Conservation (phyloP, 345 rosid genomes). For the Populus euphratica region DNA sequence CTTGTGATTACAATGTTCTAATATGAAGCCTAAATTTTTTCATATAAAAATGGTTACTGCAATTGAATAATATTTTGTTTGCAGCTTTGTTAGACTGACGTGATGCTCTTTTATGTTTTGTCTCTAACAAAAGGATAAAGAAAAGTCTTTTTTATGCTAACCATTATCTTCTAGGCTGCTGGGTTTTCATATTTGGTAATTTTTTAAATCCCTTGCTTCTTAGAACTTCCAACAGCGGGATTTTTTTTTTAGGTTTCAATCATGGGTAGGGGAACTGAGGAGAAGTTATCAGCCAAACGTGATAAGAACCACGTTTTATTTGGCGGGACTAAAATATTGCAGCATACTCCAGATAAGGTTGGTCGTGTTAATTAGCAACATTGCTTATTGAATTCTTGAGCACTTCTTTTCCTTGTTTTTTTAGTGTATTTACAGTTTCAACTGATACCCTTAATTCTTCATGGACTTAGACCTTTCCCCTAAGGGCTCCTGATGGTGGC, state of each 20-base stretch:
- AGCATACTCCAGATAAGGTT: slow-evolving; percentile 95
- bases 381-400: not conserved
- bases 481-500: slow-evolving; percentile 95
- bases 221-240: not conserved
- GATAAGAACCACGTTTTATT: slow-evolving; percentile 90
- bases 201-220: not conserved
- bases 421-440: slow-evolving; percentile 1
- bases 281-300: slow-evolving; percentile 65
- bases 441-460: slow-evolving; percentile 25
- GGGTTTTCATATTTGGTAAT: not conserved
- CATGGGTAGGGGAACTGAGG: slow-evolving; percentile 56
- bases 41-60: not conserved
- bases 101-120: not conserved
- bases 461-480: slow-evolving; percentile 56
- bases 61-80: not conserved
- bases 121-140: not conserved
- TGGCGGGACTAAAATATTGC: slow-evolving; percentile 98
- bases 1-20: not conserved
- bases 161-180: not conserved
- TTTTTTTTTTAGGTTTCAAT: slow-evolving; percentile 58
- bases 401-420: not conserved
- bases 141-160: not conserved
- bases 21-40: not conserved
- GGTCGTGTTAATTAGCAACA: slow-evolving; percentile 1
- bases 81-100: not conserved